phyloP scores from a whole-genome alignment of 208 protist species.

The Plasmodiophora brassicae region DNA sequence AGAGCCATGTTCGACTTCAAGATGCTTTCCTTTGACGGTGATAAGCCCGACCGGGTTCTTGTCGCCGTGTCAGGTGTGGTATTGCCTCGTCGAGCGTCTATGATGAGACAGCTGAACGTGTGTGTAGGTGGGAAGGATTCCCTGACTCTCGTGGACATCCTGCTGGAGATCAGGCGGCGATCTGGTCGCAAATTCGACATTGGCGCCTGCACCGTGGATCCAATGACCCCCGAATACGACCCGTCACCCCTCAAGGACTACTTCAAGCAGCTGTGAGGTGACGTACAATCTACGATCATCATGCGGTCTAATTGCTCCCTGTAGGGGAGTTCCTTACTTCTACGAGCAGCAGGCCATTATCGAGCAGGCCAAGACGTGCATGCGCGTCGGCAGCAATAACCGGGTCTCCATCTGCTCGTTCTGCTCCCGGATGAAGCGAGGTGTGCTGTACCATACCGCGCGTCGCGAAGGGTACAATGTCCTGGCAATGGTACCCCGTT shows the following conservation, averaged over 20 bases:
- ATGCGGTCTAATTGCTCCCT: background rate
- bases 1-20: constrained; percentile 3
- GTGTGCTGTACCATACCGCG: constrained; percentile 61
- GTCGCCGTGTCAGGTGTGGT: constrained; percentile 7
- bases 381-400: background rate
- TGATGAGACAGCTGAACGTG: no score
- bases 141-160: constrained; percentile 60
- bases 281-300: background rate
- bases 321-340: constrained; percentile 66
- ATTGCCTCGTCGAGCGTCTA: background rate
- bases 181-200: constrained; percentile 57
- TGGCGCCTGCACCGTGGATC: constrained; percentile 68
- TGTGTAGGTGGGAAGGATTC: constrained; percentile 63
- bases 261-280: background rate
- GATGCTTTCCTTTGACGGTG: background rate
- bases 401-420: constrained; percentile 65
- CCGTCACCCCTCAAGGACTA: constrained; percentile 48
- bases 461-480: constrained; percentile 69
- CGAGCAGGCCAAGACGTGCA: constrained; percentile 51
- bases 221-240: constrained; percentile 63
- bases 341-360: constrained; percentile 63
- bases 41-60: background rate
- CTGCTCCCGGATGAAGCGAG: constrained; percentile 74
- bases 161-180: constrained; percentile 42
- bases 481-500: constrained; percentile 64